Evolutionary conservation across 2,329 filamentous ascomycete genomes (phyloP).

Genomic region (Trichothecium sympodiale): DNA sequence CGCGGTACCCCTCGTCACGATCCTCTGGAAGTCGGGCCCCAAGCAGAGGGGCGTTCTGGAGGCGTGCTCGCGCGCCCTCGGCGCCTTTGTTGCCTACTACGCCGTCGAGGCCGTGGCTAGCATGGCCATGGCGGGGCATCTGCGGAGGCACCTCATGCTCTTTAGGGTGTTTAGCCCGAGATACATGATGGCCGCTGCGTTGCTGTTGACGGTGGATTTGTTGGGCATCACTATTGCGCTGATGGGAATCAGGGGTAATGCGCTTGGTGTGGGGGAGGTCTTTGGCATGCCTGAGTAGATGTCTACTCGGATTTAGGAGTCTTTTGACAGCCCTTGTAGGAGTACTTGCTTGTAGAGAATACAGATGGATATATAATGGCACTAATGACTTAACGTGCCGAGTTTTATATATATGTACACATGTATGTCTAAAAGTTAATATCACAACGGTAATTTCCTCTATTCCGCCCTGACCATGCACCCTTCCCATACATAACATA

Average conservation of each 20-base stretch:
- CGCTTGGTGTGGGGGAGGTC: slow-evolving; percentile 68
- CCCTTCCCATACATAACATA: too few relatives aligned
- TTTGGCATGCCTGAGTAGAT: slow-evolving; percentile 69
- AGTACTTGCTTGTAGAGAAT: too few relatives aligned
- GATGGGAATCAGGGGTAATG: slow-evolving; percentile 64
- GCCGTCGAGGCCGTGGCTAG: slow-evolving; percentile 75
- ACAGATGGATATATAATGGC: too few relatives aligned
- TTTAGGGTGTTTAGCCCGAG: slow-evolving; percentile 87
- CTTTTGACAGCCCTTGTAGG: too few relatives aligned
- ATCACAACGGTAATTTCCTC: too few relatives aligned
- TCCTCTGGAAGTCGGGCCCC: slow-evolving; percentile 78
- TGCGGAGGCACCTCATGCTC: slow-evolving; percentile 89
- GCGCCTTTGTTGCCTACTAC: slow-evolving; percentile 70
- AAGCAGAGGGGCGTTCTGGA: slow-evolving; percentile 60
- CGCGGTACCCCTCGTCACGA: slow-evolving; percentile 65
- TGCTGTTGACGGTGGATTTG: slow-evolving; percentile 67
- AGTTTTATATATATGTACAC: too few relatives aligned
- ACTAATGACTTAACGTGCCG: too few relatives aligned
- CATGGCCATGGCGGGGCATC: slow-evolving; percentile 78
- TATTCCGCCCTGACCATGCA: too few relatives aligned
- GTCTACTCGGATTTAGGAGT: too few relatives aligned
- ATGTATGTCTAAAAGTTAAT: too few relatives aligned
- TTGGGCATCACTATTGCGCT: slow-evolving; percentile 62
- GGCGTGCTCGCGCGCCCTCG: slow-evolving; percentile 58
- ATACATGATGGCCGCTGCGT: slow-evolving; percentile 70